These are phyloP conservation scores for Magnaporthiopsis incrustans DNA, from an alignment of 2,329 filamentous ascomycete species.

Conservation along the genomic window DNA sequence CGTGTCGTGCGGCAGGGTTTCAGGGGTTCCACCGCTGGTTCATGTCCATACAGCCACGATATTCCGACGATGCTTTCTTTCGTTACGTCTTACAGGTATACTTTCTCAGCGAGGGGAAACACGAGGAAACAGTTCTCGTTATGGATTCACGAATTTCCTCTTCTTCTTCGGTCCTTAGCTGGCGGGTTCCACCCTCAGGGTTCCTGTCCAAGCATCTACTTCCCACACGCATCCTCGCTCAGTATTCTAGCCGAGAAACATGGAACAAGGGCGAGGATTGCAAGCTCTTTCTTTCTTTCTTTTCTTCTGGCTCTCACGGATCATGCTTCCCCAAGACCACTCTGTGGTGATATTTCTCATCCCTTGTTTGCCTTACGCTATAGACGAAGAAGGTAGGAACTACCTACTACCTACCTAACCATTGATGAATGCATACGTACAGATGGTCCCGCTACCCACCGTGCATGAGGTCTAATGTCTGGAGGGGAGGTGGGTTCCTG, in stretches of 20 bases:
- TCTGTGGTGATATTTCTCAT: background rate
- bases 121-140: background rate
- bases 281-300: conserved; percentile 4
- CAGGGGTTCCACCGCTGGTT: no score
- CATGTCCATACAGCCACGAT: background rate
- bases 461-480: no score
- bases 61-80: background rate
- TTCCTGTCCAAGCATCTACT: background rate
- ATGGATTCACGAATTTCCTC: background rate
- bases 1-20: no score
- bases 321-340: background rate
- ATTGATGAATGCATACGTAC: background rate
- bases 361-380: background rate
- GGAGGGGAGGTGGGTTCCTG: no score
- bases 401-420: no score
- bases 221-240: background rate
- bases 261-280: conserved; percentile 1
- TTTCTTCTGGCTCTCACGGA: background rate
- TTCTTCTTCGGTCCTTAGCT: background rate
- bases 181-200: background rate
- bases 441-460: no score
- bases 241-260: background rate
- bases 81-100: background rate
- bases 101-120: background rate
- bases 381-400: background rate